phyloP scores from a whole-genome alignment of 805 yeast genomes.

The Yarrowia divulgata region DNA sequence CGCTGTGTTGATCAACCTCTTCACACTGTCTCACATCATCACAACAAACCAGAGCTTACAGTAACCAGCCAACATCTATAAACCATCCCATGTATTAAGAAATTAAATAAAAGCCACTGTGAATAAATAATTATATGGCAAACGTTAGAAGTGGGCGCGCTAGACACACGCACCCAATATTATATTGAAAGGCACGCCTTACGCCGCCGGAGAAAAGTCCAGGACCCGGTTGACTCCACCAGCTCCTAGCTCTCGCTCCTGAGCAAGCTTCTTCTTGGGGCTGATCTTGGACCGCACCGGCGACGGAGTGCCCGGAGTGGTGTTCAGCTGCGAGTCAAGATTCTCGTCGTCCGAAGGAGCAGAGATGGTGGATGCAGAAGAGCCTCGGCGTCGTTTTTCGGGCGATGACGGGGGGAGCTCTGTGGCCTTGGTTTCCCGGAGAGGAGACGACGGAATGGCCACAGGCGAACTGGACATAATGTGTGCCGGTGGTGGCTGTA shows the following conservation, averaged over 20 bases:
- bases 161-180: neutral
- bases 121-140: constrained; percentile 24
- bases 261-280: constrained; percentile 32
- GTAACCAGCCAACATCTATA: neutral
- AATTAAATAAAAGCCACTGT: constrained; percentile 20
- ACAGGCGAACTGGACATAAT: constrained; percentile 26
- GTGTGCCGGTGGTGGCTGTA: constrained; percentile 33
- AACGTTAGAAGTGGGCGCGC: constrained; percentile 16
- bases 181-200: neutral
- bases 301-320: constrained; percentile 37
- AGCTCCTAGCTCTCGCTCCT: constrained; percentile 10
- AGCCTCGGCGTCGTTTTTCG: constrained; percentile 49
- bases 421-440: constrained; percentile 18
- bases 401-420: constrained; percentile 31
- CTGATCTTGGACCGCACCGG: constrained; percentile 24
- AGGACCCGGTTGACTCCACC: constrained; percentile 22
- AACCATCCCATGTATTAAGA: constrained; percentile 32
- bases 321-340: constrained; percentile 20
- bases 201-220: constrained; percentile 34
- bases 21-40: constrained; percentile 14
- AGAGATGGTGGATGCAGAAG: constrained; percentile 51
- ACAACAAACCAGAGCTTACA: constrained; percentile 16
- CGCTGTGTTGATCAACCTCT: no score
- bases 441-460: constrained; percentile 17
- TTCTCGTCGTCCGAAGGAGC: constrained; percentile 50